Percentiles rank a stretch among this genome's conserved stretches.
Conservation (phyloP, 2,329 filamentous ascomycete species). For the Diaporthe aspalathi region DNA sequence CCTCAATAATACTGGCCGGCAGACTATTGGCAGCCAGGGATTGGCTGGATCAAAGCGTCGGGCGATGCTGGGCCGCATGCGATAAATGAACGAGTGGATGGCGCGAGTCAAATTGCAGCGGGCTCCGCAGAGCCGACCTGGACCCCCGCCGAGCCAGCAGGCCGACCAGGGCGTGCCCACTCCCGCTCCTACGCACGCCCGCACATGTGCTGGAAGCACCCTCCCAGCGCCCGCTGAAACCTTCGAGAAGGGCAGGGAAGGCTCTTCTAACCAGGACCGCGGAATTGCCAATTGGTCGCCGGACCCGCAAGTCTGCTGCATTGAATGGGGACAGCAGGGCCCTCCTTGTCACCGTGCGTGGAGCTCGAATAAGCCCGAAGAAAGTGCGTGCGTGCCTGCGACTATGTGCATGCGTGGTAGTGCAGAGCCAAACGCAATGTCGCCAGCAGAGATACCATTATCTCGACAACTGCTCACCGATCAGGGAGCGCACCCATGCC, state of each 20-base stretch:
- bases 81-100: conserved; percentile 33
- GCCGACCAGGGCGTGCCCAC: conserved; percentile 32
- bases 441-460: conserved; percentile 16
- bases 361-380: conserved; percentile 10
- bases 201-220: conserved; percentile 33
- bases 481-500: conserved; percentile 17
- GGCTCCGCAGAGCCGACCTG: conserved; percentile 36
- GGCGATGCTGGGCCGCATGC: conserved; percentile 36
- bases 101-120: conserved; percentile 36
- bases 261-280: conserved; percentile 36
- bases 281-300: conserved; percentile 40
- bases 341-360: conserved; percentile 18
- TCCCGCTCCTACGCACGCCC: conserved; percentile 21
- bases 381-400: conserved; percentile 17
- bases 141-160: conserved; percentile 34
- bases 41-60: conserved; percentile 38
- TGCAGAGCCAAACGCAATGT: conserved; percentile 4
- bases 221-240: conserved; percentile 38
- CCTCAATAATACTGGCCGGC: conserved; percentile 28
- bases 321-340: conserved; percentile 14
- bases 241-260: conserved; percentile 40
- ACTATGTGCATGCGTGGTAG: too few relatives aligned
- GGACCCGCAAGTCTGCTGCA: conserved; percentile 24
- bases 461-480: conserved; percentile 22
- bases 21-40: conserved; percentile 36